These are phyloP conservation scores for Chalciporus chontae DNA, from an alignment of 768 basidiomycete species.

Conservation along the genomic window DNA sequence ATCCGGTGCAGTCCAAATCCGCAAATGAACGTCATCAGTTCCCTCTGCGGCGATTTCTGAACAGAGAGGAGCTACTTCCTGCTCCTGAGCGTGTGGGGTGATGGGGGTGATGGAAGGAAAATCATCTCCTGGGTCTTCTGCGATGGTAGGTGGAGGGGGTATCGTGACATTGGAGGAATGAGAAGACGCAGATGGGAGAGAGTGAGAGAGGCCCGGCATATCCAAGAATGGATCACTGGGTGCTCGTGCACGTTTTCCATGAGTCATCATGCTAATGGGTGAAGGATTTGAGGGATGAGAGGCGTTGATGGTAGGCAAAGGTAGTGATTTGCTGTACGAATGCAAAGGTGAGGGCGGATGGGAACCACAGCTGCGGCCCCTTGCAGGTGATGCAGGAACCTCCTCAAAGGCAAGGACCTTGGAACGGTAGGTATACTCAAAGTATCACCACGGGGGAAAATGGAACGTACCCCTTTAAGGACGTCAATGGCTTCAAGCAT, in stretches of 20 bases:
- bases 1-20: constrained; percentile 81
- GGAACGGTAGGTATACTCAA: constrained; percentile 3
- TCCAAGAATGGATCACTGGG: constrained; percentile 81
- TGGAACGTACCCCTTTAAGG: constrained; percentile 75
- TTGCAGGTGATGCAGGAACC: constrained; percentile 33
- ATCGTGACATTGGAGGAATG: constrained; percentile 36
- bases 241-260: constrained; percentile 64
- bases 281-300: constrained; percentile 34
- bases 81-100: constrained; percentile 32
- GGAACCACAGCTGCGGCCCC: constrained; percentile 29
- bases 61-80: constrained; percentile 31
- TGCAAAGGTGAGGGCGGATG: constrained; percentile 42
- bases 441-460: constrained; percentile 9
- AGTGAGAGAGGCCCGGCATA: constrained; percentile 56
- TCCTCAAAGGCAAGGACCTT: constrained; percentile 78
- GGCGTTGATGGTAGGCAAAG: constrained; percentile 36
- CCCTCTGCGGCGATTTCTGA: constrained; percentile 32
- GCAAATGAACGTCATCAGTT: constrained; percentile 50
- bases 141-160: constrained; percentile 30
- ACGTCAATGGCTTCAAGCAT: constrained; percentile 89
- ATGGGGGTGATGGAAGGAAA: constrained; percentile 36
- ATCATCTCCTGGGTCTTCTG: constrained; percentile 40
- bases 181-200: constrained; percentile 53
- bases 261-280: constrained; percentile 40
- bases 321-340: constrained; percentile 55